phyloP scores from a whole-genome alignment of 352 stramenopile species.

The Pythium dissotocum region DNA sequence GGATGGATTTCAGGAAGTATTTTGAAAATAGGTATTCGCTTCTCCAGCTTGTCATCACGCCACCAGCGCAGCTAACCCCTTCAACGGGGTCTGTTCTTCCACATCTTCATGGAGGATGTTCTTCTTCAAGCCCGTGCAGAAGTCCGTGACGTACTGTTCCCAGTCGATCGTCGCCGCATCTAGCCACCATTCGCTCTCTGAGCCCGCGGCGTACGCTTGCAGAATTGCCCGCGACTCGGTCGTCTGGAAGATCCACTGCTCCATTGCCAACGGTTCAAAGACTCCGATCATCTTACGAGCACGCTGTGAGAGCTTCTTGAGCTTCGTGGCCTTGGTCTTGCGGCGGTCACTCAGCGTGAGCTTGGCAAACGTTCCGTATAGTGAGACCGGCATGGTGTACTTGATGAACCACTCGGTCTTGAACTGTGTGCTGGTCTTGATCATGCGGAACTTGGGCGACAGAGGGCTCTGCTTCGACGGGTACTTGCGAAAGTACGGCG shows the following conservation, averaged over 20 bases:
- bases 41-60: too few relatives aligned
- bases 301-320: constrained; percentile 70
- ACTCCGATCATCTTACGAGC: constrained; percentile 64
- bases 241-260: constrained; percentile 72
- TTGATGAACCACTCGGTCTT: constrained; percentile 75
- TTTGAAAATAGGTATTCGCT: too few relatives aligned
- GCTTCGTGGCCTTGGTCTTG: constrained; percentile 14
- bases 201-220: constrained; percentile 16
- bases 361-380: constrained; percentile 22
- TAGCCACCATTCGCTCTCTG: constrained; percentile 47
- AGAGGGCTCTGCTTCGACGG: constrained; percentile 45
- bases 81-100: too few relatives aligned
- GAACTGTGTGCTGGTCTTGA: constrained; percentile 49
- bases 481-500: constrained; percentile 67
- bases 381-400: constrained; percentile 34
- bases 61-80: too few relatives aligned
- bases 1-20: too few relatives aligned
- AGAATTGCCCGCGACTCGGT: constrained; percentile 39
- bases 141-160: constrained; percentile 79
- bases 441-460: constrained; percentile 63
- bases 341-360: constrained; percentile 34
- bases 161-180: constrained; percentile 69
- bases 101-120: too few relatives aligned
- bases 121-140: constrained; percentile 27
- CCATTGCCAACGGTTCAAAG: constrained; percentile 82